Base-by-base conservation (phyloP, 139 green algal genomes). In the Zygnema circumcarinatum region DNA sequence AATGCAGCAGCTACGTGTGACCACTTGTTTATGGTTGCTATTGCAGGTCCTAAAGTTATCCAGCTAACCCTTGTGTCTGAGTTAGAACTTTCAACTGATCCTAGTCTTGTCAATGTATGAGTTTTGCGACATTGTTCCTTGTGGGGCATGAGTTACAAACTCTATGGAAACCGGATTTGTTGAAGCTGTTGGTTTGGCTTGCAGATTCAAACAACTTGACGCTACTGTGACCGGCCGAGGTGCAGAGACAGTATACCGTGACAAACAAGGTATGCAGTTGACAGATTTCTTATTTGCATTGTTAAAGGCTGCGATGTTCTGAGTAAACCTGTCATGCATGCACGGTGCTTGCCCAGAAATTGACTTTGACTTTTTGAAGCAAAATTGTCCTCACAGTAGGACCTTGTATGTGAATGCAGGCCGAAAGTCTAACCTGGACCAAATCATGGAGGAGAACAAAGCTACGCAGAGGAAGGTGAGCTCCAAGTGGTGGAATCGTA, bases 231-330 rank as follows among this genome's bases (percentile, higher is more conserved):
- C 74, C 3, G 83, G 83, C 52, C 39, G 83, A 38, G 76, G 21
- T 36, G 76, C 76, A 42, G 74, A n/a, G 11, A 89, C 83, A 16
- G 85, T 90, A 76, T 90, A 90, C 38, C 76, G 85, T 2, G 85
- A 90, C 36, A 83, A 83, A 83, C n/a, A 38, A 52, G 75, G 75
- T 83, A 33, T 35, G 75, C 3, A 39, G 35, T 40, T 29, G 69
- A 78, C 69, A 42, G 69, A 11, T 78, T 78, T 11, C 11, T 42
- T 40, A 78, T 40, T 78, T 72, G 29, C 29, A 72, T 72, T 29
- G 29, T 29, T 29, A 35, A 29, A 72, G 29, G 29, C 56, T 72
- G 56, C 29, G 56, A 72, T 72, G 56, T 72, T 72, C 56, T 29
- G 29, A 29, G 56, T 29, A 29, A 29, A 29, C 56, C 56, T 29